These are phyloP conservation scores for Chrysochromulina parva DNA, from an alignment of 78 protist species.

Conservation along the genomic window DNA sequence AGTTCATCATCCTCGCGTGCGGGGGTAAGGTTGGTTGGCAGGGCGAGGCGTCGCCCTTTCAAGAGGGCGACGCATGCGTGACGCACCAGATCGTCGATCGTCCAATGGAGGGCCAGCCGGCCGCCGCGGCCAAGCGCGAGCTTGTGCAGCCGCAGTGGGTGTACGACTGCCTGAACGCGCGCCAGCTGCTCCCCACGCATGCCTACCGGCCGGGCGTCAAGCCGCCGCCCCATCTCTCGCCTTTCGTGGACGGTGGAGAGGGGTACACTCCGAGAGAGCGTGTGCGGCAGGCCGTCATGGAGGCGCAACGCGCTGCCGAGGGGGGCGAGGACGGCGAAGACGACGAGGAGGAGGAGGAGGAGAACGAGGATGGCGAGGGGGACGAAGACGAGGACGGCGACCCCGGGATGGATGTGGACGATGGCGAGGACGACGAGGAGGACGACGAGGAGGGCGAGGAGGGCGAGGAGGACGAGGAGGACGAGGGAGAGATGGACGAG, in stretches of 20 bases:
- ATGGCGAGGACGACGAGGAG: constrained; percentile 13
- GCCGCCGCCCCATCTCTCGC: constrained; percentile 89
- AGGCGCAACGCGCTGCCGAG: neutral
- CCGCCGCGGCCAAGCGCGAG: constrained; percentile 39
- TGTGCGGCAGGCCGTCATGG: no score
- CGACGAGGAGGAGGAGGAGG: constrained; percentile 51
- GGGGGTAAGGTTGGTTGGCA: constrained; percentile 74
- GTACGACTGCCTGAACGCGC: constrained; percentile 48
- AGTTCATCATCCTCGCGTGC: constrained; percentile 61
- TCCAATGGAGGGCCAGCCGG: neutral
- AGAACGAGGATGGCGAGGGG: neutral
- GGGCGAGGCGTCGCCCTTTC: constrained; percentile 8
- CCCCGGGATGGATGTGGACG: constrained; percentile 9
- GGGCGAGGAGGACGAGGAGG: constrained; percentile 26
- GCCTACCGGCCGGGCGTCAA: neutral
- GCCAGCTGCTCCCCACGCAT: constrained; percentile 20
- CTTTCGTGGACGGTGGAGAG: constrained; percentile 75
- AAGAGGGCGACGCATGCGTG: neutral
- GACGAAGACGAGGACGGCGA: neutral
- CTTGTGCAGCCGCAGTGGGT: constrained; percentile 66
- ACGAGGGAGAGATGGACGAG: neutral
- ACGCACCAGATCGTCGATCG: constrained; percentile 31
- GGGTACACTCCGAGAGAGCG: neutral
- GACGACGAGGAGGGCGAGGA: neutral
- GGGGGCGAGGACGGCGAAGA: neutral